These are phyloP conservation scores for Podospora appendiculata DNA, from an alignment of 495 filamentous ascomycete genomes.

Conservation along the genomic window DNA sequence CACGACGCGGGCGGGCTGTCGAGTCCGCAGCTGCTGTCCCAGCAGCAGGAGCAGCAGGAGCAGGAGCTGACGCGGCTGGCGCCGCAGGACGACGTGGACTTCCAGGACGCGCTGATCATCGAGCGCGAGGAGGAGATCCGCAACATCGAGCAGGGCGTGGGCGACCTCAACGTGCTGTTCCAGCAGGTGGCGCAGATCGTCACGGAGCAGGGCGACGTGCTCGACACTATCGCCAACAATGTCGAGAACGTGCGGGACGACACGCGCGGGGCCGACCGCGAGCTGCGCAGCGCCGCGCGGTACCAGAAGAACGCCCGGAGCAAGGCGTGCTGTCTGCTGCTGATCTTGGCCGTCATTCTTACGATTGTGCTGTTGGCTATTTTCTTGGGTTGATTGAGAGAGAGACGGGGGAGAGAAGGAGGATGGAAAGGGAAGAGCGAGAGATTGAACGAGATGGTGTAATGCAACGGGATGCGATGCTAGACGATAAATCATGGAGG, in stretches of 20 bases:
- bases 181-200: conserved; percentile 95
- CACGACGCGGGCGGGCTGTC: conserved; percentile 14
- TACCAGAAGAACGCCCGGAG: conserved; percentile 91
- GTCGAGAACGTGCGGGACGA: conserved; percentile 72
- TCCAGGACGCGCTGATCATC: conserved; percentile 90
- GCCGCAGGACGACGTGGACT: conserved; percentile 92
- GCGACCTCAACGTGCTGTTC: conserved; percentile 94
- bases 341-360: conserved; percentile 86
- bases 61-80: conserved; percentile 76
- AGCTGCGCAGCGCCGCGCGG: conserved; percentile 71
- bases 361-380: conserved; percentile 83
- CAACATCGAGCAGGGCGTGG: conserved; percentile 92
- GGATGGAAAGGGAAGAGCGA: neutral
- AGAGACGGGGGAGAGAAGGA: neutral
- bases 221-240: conserved; percentile 85
- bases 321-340: conserved; percentile 83
- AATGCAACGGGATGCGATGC: no score
- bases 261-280: conserved; percentile 74
- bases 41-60: conserved; percentile 57
- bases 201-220: conserved; percentile 78
- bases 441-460: neutral
- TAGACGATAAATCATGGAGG: no score
- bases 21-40: conserved; percentile 22
- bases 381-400: conserved; percentile 46
- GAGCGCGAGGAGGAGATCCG: conserved; percentile 95